Base-by-base conservation (phyloP, 768 basidiomycete species). In the Rickenella mellea region DNA sequence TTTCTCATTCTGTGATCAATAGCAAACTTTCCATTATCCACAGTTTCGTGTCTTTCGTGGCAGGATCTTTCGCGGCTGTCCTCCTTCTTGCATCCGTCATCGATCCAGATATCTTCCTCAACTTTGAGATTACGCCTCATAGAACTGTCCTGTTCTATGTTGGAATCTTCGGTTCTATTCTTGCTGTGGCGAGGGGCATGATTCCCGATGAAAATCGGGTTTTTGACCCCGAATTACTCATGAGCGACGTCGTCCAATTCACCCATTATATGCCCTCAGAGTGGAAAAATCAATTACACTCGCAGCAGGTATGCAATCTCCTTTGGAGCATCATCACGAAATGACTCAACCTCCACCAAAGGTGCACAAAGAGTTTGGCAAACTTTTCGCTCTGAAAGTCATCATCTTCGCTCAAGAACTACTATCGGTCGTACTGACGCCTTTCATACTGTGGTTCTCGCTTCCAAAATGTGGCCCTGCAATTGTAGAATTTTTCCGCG, bases 401-500 rank as follows among this genome's bases (percentile, higher is more conserved):
- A 58, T 79, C 33, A 80, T 89, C 40, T 99, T 97, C 62, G 69
- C 73, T 19, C 83, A 89, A 54, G 96, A 99, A 56, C 65, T 98
- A 1, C 55, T 89, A 9, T 94, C 92, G 0, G 94, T 99, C 33
- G 69, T 98, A 39, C 67, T 94, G 30, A 99, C 94, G 2, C 96
- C 96, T 0, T 87, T 96, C 54, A 79, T 99, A 28, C 70, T 99
- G 7, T 91, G 89, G 82, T 84, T 84, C 62, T 89, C 94, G 4
- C 72, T 99, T 2, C 94, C 96, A 0, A 67, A 67, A 1, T 96
- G 91, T 57, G 87, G 94, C 1, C 83, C 87, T 7, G 83, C 82
- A 0, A 85, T 98, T 50, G 76, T 99, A 47, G 96, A 99, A 57
- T 98, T 99, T 58, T 98, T 99, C 75, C 79, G 94, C 25, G 94